Conservation (phyloP, 2,329 filamentous ascomycete genomes). For the Elsinoe necatrix region DNA sequence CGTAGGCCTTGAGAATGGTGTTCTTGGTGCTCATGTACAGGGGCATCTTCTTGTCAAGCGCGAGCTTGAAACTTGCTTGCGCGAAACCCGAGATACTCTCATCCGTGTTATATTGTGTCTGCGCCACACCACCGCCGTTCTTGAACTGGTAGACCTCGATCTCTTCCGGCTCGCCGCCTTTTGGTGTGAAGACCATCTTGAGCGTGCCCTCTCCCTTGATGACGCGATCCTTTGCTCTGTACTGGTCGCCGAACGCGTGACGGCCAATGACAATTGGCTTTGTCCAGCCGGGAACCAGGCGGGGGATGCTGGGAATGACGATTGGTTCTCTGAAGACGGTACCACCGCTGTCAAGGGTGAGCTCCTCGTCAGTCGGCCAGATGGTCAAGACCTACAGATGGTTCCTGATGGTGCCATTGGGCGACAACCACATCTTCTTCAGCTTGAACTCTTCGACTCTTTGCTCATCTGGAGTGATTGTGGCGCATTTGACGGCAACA, state of each 20-base stretch:
- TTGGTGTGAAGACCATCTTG: conserved; percentile 88
- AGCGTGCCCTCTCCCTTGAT: conserved; percentile 77
- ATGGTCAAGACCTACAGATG: conserved; percentile 37
- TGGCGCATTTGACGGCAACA: conserved; percentile 97
- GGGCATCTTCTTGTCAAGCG: conserved; percentile 76
- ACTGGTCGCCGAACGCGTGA: conserved; percentile 97
- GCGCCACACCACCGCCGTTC: conserved; percentile 65
- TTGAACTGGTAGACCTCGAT: conserved; percentile 89
- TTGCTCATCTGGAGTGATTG: conserved; percentile 95
- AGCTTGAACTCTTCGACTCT: conserved; percentile 97
- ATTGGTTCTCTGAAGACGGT: conserved; percentile 99
- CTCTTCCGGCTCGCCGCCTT: conserved; percentile 68
- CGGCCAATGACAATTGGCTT: conserved; percentile 98
- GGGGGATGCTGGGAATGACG: conserved; percentile 85
- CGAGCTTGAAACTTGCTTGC: conserved; percentile 93
- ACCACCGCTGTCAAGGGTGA: conserved; percentile 51
- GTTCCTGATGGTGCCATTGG: conserved; percentile 78
- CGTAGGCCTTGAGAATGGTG: conserved; percentile 98
- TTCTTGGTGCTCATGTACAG: conserved; percentile 99
- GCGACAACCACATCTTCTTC: conserved; percentile 99
- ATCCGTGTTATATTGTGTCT: conserved; percentile 97
- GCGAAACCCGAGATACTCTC: conserved; percentile 93
- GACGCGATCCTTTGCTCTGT: conserved; percentile 89
- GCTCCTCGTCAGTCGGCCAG: neutral
- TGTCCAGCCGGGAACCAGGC: conserved; percentile 94